Percentiles rank a stretch among this genome's conserved stretches.
Evolutionary conservation across 2,329 filamentous ascomycete species (phyloP).

Genomic region (Cercospora zeae-maydis): DNA sequence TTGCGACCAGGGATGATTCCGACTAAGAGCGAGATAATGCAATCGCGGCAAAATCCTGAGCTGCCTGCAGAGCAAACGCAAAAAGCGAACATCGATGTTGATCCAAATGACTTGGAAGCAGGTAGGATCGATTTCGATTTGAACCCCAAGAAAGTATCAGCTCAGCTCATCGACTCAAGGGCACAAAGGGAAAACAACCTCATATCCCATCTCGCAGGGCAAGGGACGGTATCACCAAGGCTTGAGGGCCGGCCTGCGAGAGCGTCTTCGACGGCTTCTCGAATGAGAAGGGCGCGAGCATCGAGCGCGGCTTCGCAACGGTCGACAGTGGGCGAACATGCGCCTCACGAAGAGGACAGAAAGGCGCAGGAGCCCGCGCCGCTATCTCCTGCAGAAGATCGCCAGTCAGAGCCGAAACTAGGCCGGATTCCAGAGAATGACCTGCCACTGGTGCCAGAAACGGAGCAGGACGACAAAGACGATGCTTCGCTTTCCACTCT

Average conservation of each 20-base stretch:
- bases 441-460: conserved; percentile 9
- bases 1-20: conserved; percentile 54
- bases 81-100: conserved; percentile 37
- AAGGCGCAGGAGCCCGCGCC: conserved; percentile 4
- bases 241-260: conserved; percentile 20
- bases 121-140: conserved; percentile 40
- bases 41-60: conserved; percentile 30
- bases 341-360: conserved; percentile 21
- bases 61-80: conserved; percentile 27
- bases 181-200: conserved; percentile 37
- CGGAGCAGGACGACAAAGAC: conserved; percentile 7
- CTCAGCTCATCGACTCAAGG: conserved; percentile 47
- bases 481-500: conserved; percentile 30
- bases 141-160: conserved; percentile 42
- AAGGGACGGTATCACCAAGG: conserved; percentile 20
- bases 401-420: neutral
- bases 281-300: conserved; percentile 18
- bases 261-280: conserved; percentile 27
- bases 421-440: conserved; percentile 18
- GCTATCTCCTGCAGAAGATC: neutral
- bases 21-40: conserved; percentile 35
- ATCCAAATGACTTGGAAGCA: conserved; percentile 45
- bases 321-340: conserved; percentile 32
- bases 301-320: conserved; percentile 14
- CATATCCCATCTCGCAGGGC: conserved; percentile 21